A percentile compares a stretch with the other conserved stretches of the same genome.
These are phyloP conservation scores for Mycena sanguinolenta DNA, from an alignment of 768 basidiomycete genomes.

Conservation along the genomic window DNA sequence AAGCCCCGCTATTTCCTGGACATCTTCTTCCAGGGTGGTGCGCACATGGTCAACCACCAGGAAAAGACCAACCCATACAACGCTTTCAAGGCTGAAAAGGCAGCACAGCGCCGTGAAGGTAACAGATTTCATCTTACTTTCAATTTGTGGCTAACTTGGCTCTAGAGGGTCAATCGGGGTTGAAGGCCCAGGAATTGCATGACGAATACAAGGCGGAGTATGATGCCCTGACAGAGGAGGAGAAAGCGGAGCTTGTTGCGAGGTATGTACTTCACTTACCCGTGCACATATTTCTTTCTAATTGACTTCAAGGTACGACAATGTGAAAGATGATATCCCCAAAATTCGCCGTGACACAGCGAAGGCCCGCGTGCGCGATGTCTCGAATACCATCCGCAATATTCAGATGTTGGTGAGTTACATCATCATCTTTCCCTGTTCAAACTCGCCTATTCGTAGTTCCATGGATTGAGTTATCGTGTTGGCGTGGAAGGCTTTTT, in stretches of 20 bases:
- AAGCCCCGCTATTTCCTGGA: not conserved
- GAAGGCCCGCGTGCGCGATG: not conserved
- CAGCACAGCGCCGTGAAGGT: not conserved
- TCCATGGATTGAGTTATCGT: not conserved
- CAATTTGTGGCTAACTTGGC: too few relatives aligned
- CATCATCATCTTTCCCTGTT: too few relatives aligned
- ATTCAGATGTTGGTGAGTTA: conserved; percentile 1
- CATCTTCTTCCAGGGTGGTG: conserved; percentile 3
- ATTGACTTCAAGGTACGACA: too few relatives aligned
- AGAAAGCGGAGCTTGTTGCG: too few relatives aligned
- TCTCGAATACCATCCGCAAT: not conserved
- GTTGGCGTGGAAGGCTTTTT: conserved; percentile 8
- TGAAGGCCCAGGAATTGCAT: not conserved
- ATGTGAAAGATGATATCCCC: not conserved
- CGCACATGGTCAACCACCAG: conserved; percentile 1
- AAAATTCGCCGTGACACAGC: not conserved
- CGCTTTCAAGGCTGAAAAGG: conserved; percentile 6
- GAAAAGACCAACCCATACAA: conserved; percentile 4
- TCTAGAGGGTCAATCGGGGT: too few relatives aligned
- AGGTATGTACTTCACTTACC: too few relatives aligned
- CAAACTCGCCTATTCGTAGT: not conserved
- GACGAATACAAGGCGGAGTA: not conserved
- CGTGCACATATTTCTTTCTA: too few relatives aligned
- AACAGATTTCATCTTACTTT: too few relatives aligned
- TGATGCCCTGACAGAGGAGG: too few relatives aligned